Conservation (phyloP, 345 rosid species). For the Pistacia atlantica region DNA sequence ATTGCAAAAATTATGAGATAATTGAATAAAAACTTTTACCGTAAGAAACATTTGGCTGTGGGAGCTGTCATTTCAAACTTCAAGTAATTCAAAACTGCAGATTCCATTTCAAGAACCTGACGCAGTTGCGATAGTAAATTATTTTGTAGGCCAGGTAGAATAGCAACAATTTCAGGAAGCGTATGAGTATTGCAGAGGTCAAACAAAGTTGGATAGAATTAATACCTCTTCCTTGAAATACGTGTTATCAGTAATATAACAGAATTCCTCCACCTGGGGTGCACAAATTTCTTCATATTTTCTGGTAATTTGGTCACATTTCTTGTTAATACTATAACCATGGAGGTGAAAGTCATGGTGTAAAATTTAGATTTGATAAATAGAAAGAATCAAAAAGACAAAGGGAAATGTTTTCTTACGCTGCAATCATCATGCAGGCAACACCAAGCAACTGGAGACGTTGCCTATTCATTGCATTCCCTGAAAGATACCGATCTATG, state of each 20-base stretch:
- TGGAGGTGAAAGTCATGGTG: neutral
- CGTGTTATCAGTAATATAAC: constrained; percentile 94
- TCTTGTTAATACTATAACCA: constrained; percentile 16
- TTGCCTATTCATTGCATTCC: constrained; percentile 75
- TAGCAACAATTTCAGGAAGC: constrained; percentile 13
- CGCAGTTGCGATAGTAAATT: constrained; percentile 1
- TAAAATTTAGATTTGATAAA: neutral
- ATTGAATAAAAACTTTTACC: constrained; percentile 43
- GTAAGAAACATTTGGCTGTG: constrained; percentile 80
- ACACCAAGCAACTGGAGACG: constrained; percentile 89
- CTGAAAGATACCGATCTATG: constrained; percentile 92
- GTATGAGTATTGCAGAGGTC: neutral
- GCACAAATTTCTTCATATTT: constrained; percentile 94
- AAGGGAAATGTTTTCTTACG: constrained; percentile 50
- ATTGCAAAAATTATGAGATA: neutral
- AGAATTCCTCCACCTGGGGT: constrained; percentile 91
- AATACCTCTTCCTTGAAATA: constrained; percentile 83
- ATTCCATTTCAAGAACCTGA: constrained; percentile 95
- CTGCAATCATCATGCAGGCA: constrained; percentile 91
- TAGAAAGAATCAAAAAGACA: neutral
- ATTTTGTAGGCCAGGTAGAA: neutral
- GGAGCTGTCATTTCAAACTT: constrained; percentile 94
- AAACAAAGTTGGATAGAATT: neutral
- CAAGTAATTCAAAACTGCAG: constrained; percentile 74
- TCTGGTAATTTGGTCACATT: constrained; percentile 38